Conservation (phyloP, 2,329 filamentous ascomycete species). For the Aspergillus flavus region DNA sequence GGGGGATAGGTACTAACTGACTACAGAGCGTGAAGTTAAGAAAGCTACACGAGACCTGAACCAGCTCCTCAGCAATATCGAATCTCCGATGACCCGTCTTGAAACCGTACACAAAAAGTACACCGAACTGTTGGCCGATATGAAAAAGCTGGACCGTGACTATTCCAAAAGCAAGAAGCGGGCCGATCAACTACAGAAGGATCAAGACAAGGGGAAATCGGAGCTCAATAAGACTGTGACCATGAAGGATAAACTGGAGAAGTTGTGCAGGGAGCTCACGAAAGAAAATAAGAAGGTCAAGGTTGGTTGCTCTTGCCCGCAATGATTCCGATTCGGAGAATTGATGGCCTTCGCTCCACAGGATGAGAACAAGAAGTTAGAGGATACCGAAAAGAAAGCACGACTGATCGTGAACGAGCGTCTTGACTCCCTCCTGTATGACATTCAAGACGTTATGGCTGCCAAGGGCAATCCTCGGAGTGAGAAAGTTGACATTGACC, state of each 20-base stretch:
- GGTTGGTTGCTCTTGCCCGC: conserved; percentile 53
- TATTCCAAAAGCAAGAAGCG: conserved; percentile 96
- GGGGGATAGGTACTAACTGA: conserved; percentile 25
- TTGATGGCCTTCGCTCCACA: conserved; percentile 37
- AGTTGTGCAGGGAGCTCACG: conserved; percentile 89
- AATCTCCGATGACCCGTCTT: conserved; percentile 88
- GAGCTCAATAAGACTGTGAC: conserved; percentile 88
- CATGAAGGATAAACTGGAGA: conserved; percentile 95
- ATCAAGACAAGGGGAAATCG: conserved; percentile 85
- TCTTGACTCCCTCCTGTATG: conserved; percentile 75
- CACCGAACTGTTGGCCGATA: conserved; percentile 85
- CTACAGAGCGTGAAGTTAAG: conserved; percentile 84
- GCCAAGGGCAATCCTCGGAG: conserved; percentile 81
- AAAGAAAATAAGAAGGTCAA: conserved; percentile 98
- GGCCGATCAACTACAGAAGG: conserved; percentile 91
- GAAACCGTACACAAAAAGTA: conserved; percentile 89
- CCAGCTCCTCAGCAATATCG: conserved; percentile 80
- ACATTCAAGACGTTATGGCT: conserved; percentile 85
- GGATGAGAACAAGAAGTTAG: conserved; percentile 91
- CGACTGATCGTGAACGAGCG: conserved; percentile 83
- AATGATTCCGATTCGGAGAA: not conserved
- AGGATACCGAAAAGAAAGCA: conserved; percentile 81
- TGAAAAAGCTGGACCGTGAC: conserved; percentile 94
- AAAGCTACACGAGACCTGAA: conserved; percentile 90
- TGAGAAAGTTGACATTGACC: conserved; percentile 79